Evolutionary conservation across 768 basidiomycete genomes (phyloP).

Genomic region (Tubosaeta sp.): DNA sequence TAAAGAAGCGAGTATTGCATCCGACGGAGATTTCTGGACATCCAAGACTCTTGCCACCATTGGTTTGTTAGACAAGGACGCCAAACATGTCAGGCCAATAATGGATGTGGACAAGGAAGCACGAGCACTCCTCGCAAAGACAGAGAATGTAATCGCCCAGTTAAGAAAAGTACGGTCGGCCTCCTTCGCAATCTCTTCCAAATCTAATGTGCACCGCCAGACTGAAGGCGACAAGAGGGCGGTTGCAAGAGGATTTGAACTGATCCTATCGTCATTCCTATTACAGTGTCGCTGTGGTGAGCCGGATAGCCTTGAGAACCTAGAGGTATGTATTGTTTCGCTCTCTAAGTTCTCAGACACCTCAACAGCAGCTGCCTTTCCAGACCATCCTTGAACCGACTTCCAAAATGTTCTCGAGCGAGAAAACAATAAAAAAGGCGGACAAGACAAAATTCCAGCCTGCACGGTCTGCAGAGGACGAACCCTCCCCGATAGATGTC

Average conservation of each 20-base stretch:
- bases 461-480: constrained; percentile 15
- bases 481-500: constrained; percentile 69
- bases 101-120: constrained; percentile 56
- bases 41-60: constrained; percentile 58
- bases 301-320: constrained; percentile 51
- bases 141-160: constrained; percentile 37
- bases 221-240: constrained; percentile 14
- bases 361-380: neutral
- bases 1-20: constrained; percentile 58
- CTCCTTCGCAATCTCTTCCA: neutral
- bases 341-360: neutral
- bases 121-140: constrained; percentile 40
- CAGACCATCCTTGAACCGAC: constrained; percentile 63
- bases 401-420: constrained; percentile 45
- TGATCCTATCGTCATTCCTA: constrained; percentile 66
- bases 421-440: constrained; percentile 38
- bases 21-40: constrained; percentile 79
- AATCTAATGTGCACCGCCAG: constrained; percentile 4
- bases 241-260: constrained; percentile 57
- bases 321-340: constrained; percentile 50
- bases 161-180: constrained; percentile 41
- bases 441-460: constrained; percentile 31
- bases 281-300: constrained; percentile 69
- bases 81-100: constrained; percentile 59
- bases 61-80: constrained; percentile 54